A percentile compares a stretch with the other conserved stretches of the same genome.
Conservation (phyloP, 2,329 filamentous ascomycete genomes). For the Alternaria postmessia region DNA sequence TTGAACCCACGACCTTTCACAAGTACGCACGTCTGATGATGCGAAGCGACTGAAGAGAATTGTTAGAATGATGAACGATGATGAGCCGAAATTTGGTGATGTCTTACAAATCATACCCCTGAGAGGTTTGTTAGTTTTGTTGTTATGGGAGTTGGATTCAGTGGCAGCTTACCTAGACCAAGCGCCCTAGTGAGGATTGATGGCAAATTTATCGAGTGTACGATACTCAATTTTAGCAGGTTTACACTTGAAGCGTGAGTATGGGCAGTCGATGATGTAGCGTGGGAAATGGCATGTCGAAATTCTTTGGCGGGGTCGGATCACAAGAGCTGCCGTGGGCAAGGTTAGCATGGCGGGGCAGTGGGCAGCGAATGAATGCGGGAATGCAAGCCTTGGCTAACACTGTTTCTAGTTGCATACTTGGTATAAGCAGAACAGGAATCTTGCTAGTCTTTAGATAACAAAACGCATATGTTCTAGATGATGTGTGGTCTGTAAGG, state of each 20-base stretch:
- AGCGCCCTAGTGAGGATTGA: conserved; percentile 8
- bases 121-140: too few species aligned
- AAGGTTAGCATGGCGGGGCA: neutral
- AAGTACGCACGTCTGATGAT: conserved; percentile 15
- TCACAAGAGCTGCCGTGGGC: neutral
- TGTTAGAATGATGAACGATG: neutral
- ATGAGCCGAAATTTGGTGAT: neutral
- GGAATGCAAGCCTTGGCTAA: neutral
- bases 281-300: neutral
- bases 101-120: conserved; percentile 16
- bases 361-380: neutral
- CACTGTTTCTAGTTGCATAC: neutral
- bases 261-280: too few species aligned
- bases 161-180: neutral
- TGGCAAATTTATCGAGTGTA: neutral
- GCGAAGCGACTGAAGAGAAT: conserved; percentile 23
- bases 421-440: neutral
- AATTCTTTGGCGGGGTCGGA: neutral
- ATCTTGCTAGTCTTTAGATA: too few species aligned
- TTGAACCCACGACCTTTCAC: conserved; percentile 38
- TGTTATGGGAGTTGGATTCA: too few species aligned
- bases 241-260: too few species aligned
- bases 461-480: too few species aligned
- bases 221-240: too few species aligned
- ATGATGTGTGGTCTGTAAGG: too few species aligned